These are phyloP conservation scores for Penicillium flavigenum DNA, from an alignment of 495 filamentous ascomycete genomes.

Conservation along the genomic window DNA sequence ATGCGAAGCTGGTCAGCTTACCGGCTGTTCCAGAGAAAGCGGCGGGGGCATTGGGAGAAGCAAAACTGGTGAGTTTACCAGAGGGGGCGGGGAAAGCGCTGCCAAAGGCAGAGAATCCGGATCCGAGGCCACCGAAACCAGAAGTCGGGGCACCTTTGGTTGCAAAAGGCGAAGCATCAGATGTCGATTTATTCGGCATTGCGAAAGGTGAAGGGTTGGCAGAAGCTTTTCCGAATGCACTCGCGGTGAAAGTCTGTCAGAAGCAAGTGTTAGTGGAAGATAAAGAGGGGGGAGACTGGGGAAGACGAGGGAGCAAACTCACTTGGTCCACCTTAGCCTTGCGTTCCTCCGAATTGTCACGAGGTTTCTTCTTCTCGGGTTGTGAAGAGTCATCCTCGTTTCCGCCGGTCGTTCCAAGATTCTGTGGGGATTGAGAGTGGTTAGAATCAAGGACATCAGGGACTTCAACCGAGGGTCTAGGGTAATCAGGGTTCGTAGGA, in stretches of 20 bases:
- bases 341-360: conserved; percentile 44
- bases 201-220: conserved; percentile 33
- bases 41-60: conserved; percentile 57
- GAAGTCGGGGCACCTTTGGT: conserved; percentile 29
- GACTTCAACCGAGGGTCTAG: background rate
- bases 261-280: conserved; percentile 10
- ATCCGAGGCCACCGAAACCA: conserved; percentile 41
- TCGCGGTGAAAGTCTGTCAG: conserved; percentile 43
- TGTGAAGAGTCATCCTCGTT: conserved; percentile 22
- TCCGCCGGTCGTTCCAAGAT: background rate
- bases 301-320: background rate
- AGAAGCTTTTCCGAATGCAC: conserved; percentile 55
- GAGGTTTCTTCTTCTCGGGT: conserved; percentile 48
- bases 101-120: conserved; percentile 53
- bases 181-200: background rate
- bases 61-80: conserved; percentile 66
- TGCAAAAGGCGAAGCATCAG: conserved; percentile 6
- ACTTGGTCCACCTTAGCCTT: conserved; percentile 20
- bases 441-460: background rate
- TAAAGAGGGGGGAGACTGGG: background rate
- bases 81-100: conserved; percentile 51
- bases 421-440: conserved; percentile 3
- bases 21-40: conserved; percentile 39
- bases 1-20: conserved; percentile 69
- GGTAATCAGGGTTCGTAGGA: background rate